Evolutionary conservation across 164 flowering plant genomes (phyloP), one percentile per base, ranked within the genome.

Genomic region (Stephania japonica): DNA sequence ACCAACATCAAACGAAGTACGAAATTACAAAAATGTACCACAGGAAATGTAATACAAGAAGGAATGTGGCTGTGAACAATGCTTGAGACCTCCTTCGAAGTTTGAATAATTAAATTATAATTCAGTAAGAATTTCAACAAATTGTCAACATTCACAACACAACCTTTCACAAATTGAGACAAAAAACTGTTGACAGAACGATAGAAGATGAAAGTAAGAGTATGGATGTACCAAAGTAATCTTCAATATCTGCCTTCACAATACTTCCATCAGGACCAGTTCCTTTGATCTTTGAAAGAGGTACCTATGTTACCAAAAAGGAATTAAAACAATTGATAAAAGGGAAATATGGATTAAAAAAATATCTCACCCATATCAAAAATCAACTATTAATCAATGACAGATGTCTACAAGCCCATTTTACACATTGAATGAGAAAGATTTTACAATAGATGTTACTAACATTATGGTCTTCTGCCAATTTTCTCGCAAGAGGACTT

Each of bases 191-290:
- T 19, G 16, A 56, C n/a, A 3, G 62, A 56, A 56, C 16, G 62
- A 65, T 68, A 67, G 26, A 70, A 38, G 61, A n/a, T n/a, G n/a
- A 32, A 32, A 18, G 21, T 41, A n/a, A 66, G 64, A 12, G 61
- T 25, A 25, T 32, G 38, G 61, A 16, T 56, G 19, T 90, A 91
- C 99, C 98, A 82, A 95, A 83, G 85, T 87, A 95, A 69, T 93
- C 98, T 79, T 95, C 99, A 81, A 95, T 84, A 79, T 95, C 99
- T 72, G 97, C 98, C 85, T 93, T 95, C 71, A 95, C 93, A 78
- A 95, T 95, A 75, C 83, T 73, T 47, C 99, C 99, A 80, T 91
- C 97, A 75, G 90, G 88, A 77, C 99, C 99, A 25, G 97, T 90
- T 75, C 99, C 99, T 83, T 88, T 93, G 75, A 95, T 81, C 77